These are phyloP conservation scores for Termitomyces bulborhizus DNA, from an alignment of 768 basidiomycete species.

Conservation along the genomic window DNA sequence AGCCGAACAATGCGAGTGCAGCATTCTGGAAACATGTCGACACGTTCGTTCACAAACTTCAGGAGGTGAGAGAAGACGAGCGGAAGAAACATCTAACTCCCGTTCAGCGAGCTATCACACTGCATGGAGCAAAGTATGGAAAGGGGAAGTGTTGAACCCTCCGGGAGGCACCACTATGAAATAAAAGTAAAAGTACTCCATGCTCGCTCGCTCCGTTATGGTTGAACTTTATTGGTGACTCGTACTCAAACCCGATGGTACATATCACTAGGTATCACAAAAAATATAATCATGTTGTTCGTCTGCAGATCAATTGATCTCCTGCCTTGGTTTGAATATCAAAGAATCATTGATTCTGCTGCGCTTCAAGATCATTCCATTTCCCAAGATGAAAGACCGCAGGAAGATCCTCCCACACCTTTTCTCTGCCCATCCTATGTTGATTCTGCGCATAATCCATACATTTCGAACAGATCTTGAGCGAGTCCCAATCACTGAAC, in stretches of 20 bases:
- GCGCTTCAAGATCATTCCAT: slow-evolving; percentile 30
- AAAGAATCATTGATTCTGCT: slow-evolving; percentile 23
- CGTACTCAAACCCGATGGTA: too few species aligned
- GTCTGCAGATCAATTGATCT: too few species aligned
- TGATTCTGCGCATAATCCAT: slow-evolving; percentile 20
- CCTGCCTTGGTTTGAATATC: background rate
- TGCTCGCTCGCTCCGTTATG: too few species aligned
- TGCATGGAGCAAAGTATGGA: too few species aligned
- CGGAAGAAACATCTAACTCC: too few species aligned
- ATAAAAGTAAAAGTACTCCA: too few species aligned
- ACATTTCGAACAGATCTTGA: slow-evolving; percentile 27
- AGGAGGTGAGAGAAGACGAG: background rate
- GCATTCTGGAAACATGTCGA: background rate
- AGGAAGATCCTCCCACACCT: slow-evolving; percentile 31
- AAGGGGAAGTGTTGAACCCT: too few species aligned
- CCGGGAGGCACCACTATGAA: too few species aligned
- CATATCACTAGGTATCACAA: too few species aligned
- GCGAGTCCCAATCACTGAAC: slow-evolving; percentile 25
- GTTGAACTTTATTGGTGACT: too few species aligned
- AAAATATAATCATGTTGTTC: too few species aligned
- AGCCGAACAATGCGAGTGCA: background rate
- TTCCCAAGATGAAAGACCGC: slow-evolving; percentile 28
- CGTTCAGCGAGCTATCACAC: too few species aligned
- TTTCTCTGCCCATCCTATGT: slow-evolving; percentile 28
- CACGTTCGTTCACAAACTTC: background rate